Evolutionary conservation across 177 flowering plant species (phyloP).

Genomic region (Vitis hybrid): DNA sequence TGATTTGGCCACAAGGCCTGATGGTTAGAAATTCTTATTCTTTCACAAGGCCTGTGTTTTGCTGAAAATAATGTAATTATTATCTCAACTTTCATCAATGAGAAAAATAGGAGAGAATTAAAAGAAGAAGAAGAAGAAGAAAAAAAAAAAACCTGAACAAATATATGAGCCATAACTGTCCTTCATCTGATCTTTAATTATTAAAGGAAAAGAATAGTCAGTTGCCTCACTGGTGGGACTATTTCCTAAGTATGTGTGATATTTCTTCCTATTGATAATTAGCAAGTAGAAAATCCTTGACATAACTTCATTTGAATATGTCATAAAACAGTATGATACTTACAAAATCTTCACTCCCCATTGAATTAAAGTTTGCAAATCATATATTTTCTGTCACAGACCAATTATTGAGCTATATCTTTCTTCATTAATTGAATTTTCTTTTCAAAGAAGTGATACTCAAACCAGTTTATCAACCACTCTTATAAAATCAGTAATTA

Average conservation of each 20-base stretch:
- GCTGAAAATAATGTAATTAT: not conserved
- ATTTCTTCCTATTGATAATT: not conserved
- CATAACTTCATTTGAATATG: not conserved
- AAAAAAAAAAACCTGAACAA: not conserved
- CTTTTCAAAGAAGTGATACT: too few species aligned
- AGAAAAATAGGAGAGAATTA: not conserved
- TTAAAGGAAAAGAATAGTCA: not conserved
- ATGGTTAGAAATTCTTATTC: not conserved
- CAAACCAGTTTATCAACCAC: too few species aligned
- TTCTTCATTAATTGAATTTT: constrained; percentile 1
- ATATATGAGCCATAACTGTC: not conserved
- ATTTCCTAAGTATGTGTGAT: not conserved
- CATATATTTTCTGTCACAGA: not conserved
- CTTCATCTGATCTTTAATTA: not conserved
- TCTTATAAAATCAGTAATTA: too few species aligned
- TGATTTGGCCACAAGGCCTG: not conserved
- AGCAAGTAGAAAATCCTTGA: not conserved
- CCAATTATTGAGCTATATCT: not conserved
- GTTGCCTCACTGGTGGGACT: not conserved
- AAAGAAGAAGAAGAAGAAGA: not conserved
- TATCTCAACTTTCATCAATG: not conserved
- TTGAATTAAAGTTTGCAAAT: not conserved
- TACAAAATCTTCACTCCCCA: not conserved
- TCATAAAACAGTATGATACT: not conserved
- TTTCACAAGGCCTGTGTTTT: not conserved